These are phyloP conservation scores for Oryza glumipatula DNA, from an alignment of 176 grass and related monocot species.

Conservation along the genomic window DNA sequence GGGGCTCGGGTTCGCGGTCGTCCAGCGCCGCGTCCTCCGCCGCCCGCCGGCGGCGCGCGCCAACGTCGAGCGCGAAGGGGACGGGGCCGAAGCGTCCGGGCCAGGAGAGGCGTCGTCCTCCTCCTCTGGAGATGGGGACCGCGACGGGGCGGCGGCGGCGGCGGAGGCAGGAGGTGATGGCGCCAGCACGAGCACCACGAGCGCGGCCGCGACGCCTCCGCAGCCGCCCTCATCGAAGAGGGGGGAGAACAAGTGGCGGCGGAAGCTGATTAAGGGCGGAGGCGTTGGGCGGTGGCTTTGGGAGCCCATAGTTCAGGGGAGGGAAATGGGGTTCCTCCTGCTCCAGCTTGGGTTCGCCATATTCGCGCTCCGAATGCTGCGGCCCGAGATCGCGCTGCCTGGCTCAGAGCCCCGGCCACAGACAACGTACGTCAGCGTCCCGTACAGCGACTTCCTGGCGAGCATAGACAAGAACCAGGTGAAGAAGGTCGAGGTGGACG, in stretches of 20 bases:
- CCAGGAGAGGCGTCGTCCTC: conserved; percentile 35
- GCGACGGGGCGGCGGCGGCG: conserved; percentile 15
- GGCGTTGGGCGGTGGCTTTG: conserved; percentile 72
- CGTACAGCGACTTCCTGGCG: conserved; percentile 89
- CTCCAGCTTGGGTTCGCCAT: conserved; percentile 88
- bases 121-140: conserved; percentile 45
- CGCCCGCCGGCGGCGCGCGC: conserved; percentile 55
- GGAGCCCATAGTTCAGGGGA: conserved; percentile 85
- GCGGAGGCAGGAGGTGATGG: conserved; percentile 34
- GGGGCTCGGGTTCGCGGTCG: conserved; percentile 50
- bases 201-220: conserved; percentile 38
- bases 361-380: conserved; percentile 85
- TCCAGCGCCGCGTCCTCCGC: conserved; percentile 43
- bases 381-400: conserved; percentile 68
- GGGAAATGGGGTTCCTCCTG: conserved; percentile 88
- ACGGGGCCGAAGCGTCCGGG: conserved; percentile 19
- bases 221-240: conserved; percentile 55
- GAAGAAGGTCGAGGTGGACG: conserved; percentile 96
- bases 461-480: conserved; percentile 90
- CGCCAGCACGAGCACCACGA: conserved; percentile 44
- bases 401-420: conserved; percentile 74
- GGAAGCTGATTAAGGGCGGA: conserved; percentile 51
- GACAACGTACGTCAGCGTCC: conserved; percentile 68
- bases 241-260: conserved; percentile 78
- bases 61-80: conserved; percentile 51